Conservation (phyloP, 352 stramenopile genomes). For the Globisporangium nagaii region DNA sequence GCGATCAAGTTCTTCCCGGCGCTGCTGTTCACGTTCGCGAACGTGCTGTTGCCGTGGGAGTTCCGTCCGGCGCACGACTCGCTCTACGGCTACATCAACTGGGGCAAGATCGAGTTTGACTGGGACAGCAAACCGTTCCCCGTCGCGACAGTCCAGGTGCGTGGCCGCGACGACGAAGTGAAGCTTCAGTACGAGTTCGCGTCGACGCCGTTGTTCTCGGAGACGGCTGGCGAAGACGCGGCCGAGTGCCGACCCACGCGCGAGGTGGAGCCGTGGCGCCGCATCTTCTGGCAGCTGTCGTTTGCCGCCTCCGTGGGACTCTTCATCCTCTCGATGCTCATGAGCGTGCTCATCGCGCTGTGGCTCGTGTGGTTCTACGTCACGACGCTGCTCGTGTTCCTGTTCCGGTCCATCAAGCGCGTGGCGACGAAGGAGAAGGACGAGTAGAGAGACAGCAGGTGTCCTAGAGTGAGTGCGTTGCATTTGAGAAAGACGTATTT, state of each 20-base stretch:
- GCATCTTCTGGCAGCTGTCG: constrained; percentile 30
- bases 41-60: constrained; percentile 74
- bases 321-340: constrained; percentile 46
- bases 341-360: constrained; percentile 45
- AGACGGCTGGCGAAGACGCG: constrained; percentile 37
- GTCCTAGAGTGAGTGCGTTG: constrained; percentile 3
- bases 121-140: constrained; percentile 55
- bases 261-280: constrained; percentile 22
- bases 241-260: constrained; percentile 41
- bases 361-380: constrained; percentile 63
- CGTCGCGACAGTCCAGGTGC: constrained; percentile 50
- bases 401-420: not conserved
- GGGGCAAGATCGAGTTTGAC: constrained; percentile 91
- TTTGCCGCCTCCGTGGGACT: constrained; percentile 29
- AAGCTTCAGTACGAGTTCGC: constrained; percentile 63
- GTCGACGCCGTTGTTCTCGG: constrained; percentile 35
- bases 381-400: constrained; percentile 28
- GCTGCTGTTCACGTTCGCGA: constrained; percentile 64
- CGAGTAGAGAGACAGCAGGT: constrained; percentile 7
- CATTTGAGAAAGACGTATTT: no score
- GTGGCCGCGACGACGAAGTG: constrained; percentile 53
- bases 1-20: constrained; percentile 48
- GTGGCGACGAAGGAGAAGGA: constrained; percentile 7
- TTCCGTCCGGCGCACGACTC: constrained; percentile 52
- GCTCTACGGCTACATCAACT: constrained; percentile 89